A percentile compares a stretch with the other conserved stretches of the same genome.
Conservation (phyloP, 306 rosid genomes). For the Trifolium subterraneum region DNA sequence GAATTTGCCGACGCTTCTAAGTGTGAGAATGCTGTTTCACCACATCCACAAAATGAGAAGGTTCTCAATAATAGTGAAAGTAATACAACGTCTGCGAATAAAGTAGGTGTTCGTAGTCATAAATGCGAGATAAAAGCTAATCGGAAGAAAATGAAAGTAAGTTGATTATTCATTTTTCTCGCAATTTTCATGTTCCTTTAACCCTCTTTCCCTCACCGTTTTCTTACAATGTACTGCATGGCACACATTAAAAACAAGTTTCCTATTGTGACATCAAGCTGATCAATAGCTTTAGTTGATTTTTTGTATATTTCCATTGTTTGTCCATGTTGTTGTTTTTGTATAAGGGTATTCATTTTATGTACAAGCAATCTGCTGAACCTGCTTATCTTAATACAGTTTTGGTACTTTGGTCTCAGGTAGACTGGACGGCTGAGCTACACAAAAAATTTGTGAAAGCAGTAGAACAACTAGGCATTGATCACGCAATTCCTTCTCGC, state of each 20-base stretch:
- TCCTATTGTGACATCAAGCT: neutral
- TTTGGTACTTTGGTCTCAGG: constrained; percentile 59
- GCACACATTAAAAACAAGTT: neutral
- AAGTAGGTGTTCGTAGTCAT: constrained; percentile 46
- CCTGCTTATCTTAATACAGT: constrained; percentile 38
- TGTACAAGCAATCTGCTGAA: neutral
- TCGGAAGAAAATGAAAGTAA: constrained; percentile 87
- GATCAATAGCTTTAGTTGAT: too few species aligned
- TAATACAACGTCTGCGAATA: constrained; percentile 48
- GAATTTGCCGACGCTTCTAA: constrained; percentile 52
- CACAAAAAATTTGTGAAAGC: constrained; percentile 93
- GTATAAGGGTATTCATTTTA: neutral
- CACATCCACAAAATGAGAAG: constrained; percentile 45
- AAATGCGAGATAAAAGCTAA: constrained; percentile 52
- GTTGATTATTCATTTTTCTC: constrained; percentile 29
- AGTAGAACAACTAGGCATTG: constrained; percentile 89
- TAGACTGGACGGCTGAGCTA: constrained; percentile 91
- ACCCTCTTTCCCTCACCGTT: neutral
- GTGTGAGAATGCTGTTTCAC: constrained; percentile 46
- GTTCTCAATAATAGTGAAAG: constrained; percentile 42
- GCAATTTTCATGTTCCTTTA: constrained; percentile 24
- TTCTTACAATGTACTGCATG: neutral
- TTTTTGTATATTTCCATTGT: constrained; percentile 3
- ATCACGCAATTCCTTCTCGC: constrained; percentile 97
- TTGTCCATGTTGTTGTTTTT: constrained; percentile 5